Percentiles rank a stretch among this genome's conserved stretches.
Evolutionary conservation across 495 filamentous ascomycete genomes (phyloP).

Genomic region (Penicillium odoratum): DNA sequence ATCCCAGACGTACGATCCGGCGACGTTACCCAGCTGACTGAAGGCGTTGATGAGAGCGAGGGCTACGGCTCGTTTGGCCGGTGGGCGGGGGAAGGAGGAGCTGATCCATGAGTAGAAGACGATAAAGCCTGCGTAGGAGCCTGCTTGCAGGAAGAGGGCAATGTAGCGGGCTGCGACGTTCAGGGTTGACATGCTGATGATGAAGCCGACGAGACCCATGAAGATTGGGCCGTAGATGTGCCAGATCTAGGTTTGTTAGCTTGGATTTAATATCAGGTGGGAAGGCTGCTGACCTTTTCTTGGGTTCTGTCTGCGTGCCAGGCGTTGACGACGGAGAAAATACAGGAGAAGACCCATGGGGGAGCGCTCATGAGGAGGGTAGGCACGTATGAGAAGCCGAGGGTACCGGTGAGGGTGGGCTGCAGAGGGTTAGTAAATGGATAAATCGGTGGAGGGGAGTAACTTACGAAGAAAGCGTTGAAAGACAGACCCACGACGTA

Average conservation of each 20-base stretch:
- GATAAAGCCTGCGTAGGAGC: constrained; percentile 60
- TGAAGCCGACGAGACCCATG: constrained; percentile 69
- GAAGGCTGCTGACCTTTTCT: constrained; percentile 56
- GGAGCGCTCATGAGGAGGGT: constrained; percentile 79
- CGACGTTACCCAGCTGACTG: constrained; percentile 42
- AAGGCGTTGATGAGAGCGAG: constrained; percentile 82
- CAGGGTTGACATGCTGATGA: constrained; percentile 69
- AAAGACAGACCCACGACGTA: constrained; percentile 37
- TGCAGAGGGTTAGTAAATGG: constrained; percentile 64
- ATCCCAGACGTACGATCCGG: constrained; percentile 36
- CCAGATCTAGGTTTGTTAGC: constrained; percentile 52
- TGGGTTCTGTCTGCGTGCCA: constrained; percentile 79
- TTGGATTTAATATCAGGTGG: constrained; percentile 11
- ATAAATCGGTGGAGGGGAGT: neutral
- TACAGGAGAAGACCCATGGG: constrained; percentile 69
- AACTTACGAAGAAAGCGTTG: constrained; percentile 39
- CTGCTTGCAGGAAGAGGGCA: constrained; percentile 76
- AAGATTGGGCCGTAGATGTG: constrained; percentile 69
- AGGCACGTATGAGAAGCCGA: constrained; percentile 62
- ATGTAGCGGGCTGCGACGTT: constrained; percentile 67
- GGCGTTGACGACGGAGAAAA: constrained; percentile 69
- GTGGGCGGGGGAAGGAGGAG: constrained; percentile 76
- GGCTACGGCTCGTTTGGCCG: constrained; percentile 78
- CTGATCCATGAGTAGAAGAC: constrained; percentile 77
- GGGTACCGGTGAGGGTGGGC: constrained; percentile 74